Percentiles rank a stretch among this genome's conserved stretches.
Conservation (phyloP, 2,329 filamentous ascomycete species). For the Alternaria gaisen region DNA sequence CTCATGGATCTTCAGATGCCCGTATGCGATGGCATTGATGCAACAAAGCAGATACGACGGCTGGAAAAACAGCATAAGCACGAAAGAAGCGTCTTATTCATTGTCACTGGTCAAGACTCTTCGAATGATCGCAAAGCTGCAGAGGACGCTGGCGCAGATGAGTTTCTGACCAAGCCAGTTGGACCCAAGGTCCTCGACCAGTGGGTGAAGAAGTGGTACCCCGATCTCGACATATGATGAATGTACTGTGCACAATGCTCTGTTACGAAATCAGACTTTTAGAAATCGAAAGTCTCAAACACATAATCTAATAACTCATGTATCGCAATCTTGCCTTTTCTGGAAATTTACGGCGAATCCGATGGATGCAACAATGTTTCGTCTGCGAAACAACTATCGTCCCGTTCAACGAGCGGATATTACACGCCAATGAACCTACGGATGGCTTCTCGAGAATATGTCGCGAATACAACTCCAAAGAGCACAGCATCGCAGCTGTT, state of each 20-base stretch:
- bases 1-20: slow-evolving; percentile 57
- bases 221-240: slow-evolving; percentile 18
- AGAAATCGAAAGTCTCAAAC: neutral
- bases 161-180: slow-evolving; percentile 46
- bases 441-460: neutral
- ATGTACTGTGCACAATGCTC: neutral
- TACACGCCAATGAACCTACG: neutral
- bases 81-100: slow-evolving; percentile 40
- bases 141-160: slow-evolving; percentile 40
- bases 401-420: neutral
- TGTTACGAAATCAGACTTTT: neutral
- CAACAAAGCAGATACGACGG: slow-evolving; percentile 45
- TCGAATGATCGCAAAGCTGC: slow-evolving; percentile 34
- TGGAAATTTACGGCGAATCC: neutral
- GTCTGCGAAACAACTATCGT: neutral
- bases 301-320: neutral
- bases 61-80: slow-evolving; percentile 40
- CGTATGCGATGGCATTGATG: slow-evolving; percentile 49
- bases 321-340: neutral
- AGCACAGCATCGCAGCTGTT: neutral
- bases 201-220: slow-evolving; percentile 33
- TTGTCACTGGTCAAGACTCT: slow-evolving; percentile 48
- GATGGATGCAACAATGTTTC: neutral
- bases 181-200: slow-evolving; percentile 40
- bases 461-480: neutral